Percentiles rank a stretch among this genome's conserved stretches.
Evolutionary conservation across 805 yeast genomes (phyloP).

Genomic region (Ogataea pini): DNA sequence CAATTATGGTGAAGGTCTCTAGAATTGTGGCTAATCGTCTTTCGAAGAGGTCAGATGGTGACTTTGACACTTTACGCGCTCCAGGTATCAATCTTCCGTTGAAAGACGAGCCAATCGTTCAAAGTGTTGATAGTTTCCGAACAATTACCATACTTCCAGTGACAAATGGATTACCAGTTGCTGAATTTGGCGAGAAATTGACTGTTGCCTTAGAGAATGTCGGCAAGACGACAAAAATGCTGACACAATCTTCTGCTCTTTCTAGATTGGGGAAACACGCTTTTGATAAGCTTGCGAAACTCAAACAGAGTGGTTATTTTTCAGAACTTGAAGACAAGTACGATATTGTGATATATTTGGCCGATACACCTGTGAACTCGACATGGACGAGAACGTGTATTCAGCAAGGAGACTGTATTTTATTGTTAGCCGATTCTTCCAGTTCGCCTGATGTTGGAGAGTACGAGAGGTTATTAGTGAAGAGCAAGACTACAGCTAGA

Average conservation of each 20-base stretch:
- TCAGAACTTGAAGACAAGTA: slow-evolving; percentile 88
- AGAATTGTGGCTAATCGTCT: slow-evolving; percentile 73
- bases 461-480: slow-evolving; percentile 73
- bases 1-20: slow-evolving; percentile 87
- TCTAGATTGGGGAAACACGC: slow-evolving; percentile 88
- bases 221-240: slow-evolving; percentile 70
- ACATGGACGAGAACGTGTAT: slow-evolving; percentile 92
- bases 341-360: slow-evolving; percentile 85
- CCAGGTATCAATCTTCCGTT: slow-evolving; percentile 34
- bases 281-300: slow-evolving; percentile 80
- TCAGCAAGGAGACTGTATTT: slow-evolving; percentile 92
- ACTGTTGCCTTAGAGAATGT: slow-evolving; percentile 70
- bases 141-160: slow-evolving; percentile 86
- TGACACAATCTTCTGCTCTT: slow-evolving; percentile 82
- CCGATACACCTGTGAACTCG: slow-evolving; percentile 80
- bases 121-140: slow-evolving; percentile 56
- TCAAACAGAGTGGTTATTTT: slow-evolving; percentile 85
- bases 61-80: slow-evolving; percentile 12
- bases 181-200: slow-evolving; percentile 76
- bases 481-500: slow-evolving; percentile 78
- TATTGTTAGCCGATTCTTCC: slow-evolving; percentile 82
- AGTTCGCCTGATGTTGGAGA: slow-evolving; percentile 78
- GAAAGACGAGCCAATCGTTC: slow-evolving; percentile 33
- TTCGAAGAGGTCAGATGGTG: slow-evolving; percentile 20
- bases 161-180: slow-evolving; percentile 78